Conservation (phyloP, 2,329 filamentous ascomycete genomes). For the Sporothrix protearum region DNA sequence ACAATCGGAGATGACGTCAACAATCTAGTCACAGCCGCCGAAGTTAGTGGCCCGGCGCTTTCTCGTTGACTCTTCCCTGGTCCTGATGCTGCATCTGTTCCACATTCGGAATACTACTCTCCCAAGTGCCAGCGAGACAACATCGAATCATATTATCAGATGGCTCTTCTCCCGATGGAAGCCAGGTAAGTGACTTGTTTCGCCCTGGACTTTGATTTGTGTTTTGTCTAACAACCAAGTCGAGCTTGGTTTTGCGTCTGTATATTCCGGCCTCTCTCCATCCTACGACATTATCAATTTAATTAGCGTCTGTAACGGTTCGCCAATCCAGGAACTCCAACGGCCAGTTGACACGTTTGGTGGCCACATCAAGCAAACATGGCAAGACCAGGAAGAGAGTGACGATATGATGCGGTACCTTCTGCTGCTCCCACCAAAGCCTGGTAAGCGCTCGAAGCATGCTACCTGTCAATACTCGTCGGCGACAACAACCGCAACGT, state of each 20-base stretch:
- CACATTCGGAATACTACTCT: constrained; percentile 63
- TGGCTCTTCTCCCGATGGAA: constrained; percentile 85
- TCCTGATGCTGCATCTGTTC: constrained; percentile 67
- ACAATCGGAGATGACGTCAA: constrained; percentile 66
- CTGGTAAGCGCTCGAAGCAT: not conserved
- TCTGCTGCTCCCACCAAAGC: constrained; percentile 46
- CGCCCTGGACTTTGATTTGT: not conserved
- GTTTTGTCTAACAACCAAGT: constrained; percentile 39
- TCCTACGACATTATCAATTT: constrained; percentile 65
- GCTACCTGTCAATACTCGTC: constrained; percentile 18
- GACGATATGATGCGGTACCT: constrained; percentile 52
- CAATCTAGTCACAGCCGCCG: constrained; percentile 69
- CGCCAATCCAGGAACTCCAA: constrained; percentile 35
- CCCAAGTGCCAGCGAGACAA: constrained; percentile 63
- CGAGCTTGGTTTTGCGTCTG: constrained; percentile 64
- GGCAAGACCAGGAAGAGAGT: constrained; percentile 44
- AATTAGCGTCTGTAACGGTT: constrained; percentile 65
- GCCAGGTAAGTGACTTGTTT: constrained; percentile 56
- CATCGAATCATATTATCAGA: constrained; percentile 67
- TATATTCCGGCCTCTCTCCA: constrained; percentile 60
- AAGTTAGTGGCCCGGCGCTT: constrained; percentile 75
- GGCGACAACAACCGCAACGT: not conserved
- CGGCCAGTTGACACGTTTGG: constrained; percentile 42
- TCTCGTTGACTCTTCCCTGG: constrained; percentile 74
- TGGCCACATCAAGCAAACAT: constrained; percentile 47